These are phyloP conservation scores for Papiliotrema terrestris DNA, from an alignment of 1,284 basidiomycete genomes.

Conservation along the genomic window DNA sequence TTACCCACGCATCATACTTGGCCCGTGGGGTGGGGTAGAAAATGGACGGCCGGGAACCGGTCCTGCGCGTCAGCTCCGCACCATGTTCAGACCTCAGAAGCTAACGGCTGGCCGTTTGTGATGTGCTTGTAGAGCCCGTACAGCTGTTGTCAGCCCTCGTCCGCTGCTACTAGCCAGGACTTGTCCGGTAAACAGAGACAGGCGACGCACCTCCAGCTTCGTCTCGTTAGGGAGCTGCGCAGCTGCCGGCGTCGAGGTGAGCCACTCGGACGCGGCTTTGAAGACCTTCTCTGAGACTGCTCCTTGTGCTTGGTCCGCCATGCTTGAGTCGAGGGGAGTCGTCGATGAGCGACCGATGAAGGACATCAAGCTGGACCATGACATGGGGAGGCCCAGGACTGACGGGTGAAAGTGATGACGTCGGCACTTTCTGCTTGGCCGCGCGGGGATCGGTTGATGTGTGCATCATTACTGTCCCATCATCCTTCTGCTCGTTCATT, in stretches of 20 bases:
- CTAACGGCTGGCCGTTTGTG: constrained; percentile 50
- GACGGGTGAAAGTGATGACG: too few species aligned
- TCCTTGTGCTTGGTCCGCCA: too few species aligned
- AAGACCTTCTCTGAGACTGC: constrained; percentile 18
- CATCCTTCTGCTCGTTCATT: neutral
- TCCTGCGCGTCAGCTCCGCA: neutral
- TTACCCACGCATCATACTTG: constrained; percentile 82
- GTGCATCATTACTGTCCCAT: neutral
- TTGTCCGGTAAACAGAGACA: neutral
- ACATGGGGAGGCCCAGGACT: neutral
- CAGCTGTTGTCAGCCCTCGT: constrained; percentile 54
- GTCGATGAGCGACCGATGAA: too few species aligned
- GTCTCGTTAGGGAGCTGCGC: constrained; percentile 30
- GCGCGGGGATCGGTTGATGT: too few species aligned
- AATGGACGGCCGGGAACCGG: constrained; percentile 69
- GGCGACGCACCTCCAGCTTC: constrained; percentile 36
- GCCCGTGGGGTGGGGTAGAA: constrained; percentile 76
- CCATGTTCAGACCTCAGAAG: constrained; percentile 40
- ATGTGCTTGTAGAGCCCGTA: constrained; percentile 82
- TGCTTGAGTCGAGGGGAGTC: too few species aligned
- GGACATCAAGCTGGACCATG: too few species aligned
- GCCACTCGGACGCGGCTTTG: constrained; percentile 31
- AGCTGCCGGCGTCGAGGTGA: constrained; percentile 28
- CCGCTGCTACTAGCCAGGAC: neutral
- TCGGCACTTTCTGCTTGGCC: too few species aligned